phyloP scores from a whole-genome alignment of 495 filamentous ascomycete species.

The Neurospora terricola region DNA sequence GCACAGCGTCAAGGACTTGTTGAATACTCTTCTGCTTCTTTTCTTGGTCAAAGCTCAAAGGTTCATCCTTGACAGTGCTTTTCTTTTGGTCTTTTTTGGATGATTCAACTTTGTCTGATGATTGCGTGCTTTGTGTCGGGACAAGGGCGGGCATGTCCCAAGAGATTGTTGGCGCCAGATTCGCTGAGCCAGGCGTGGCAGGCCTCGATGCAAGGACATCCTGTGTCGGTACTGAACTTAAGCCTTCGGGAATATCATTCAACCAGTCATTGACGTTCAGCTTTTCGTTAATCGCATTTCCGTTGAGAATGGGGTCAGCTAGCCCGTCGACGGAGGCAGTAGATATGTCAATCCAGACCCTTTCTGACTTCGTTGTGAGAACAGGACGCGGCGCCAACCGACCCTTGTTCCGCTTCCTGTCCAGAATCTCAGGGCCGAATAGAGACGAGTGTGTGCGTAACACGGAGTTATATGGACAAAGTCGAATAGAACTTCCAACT shows the following conservation, averaged over 20 bases:
- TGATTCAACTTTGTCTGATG: conserved; percentile 4
- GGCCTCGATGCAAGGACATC: background rate
- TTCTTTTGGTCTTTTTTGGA: background rate
- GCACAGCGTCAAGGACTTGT: conserved; percentile 2
- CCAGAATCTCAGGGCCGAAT: conserved; percentile 7
- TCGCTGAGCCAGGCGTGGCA: background rate
- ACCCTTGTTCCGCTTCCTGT: background rate
- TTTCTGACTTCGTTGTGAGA: background rate
- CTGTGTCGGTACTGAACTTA: background rate
- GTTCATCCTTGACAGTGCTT: background rate
- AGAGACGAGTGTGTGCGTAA: background rate
- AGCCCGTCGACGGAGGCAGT: background rate
- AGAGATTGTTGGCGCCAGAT: background rate
- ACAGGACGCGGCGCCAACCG: background rate
- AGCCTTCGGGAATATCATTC: background rate
- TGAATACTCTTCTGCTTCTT: background rate
- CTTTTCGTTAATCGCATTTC: background rate
- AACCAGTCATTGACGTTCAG: background rate
- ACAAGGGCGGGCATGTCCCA: conserved; percentile 10
- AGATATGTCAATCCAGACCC: background rate
- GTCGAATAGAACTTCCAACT: conserved; percentile 9
- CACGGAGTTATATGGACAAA: conserved; percentile 7
- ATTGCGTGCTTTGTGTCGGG: background rate
- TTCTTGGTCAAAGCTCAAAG: background rate
- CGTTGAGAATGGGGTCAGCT: background rate